Evolutionary conservation across 805 yeast species (phyloP), one percentile per base, ranked within the genome.

Genomic region (Saturnispora quitensis): DNA sequence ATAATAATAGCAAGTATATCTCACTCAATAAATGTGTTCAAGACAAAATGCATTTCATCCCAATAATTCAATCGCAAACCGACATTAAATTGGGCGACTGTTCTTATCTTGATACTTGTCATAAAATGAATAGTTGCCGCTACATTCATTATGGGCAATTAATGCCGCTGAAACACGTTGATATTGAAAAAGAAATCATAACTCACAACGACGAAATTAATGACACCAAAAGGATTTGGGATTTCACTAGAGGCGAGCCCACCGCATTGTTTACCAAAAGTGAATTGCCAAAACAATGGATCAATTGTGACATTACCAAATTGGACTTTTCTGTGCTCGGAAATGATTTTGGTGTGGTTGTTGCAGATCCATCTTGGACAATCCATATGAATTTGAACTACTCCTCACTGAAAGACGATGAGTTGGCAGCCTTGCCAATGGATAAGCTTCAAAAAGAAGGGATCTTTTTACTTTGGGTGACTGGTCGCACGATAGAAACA

Each of bases 301-400:
- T 90, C 54, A 78, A 80, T 52, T 88, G 96, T 65, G 96, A 90
- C 67, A 82, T 90, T 18, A 73, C 89, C 34, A 72, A 76, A 47
- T 73, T 90, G 51, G 89, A 91, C 57, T 81, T 91, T 60, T 68
- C 64, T 22, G 68, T 78, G 6, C 67, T 90, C 52, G 97, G 97
- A 2, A 81, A 84, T 68, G 62, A 66, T 48, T 86, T 86, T 69
- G 89, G 84, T 40, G 89, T 83, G 3, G 81, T 90, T 12, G 78
- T 91, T 50, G 91, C 96, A 0, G 98, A 90, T 65, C 97, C 97
- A 3, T 93, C 97, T 7, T 90, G 98, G 98, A 90, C 89, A 57
- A 90, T 90, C 56, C 97, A 90, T 68, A 89, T 87, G 90, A 84
- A 86, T 51, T 62, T 70, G 36, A 89, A 89, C 4, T 82, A 84